Conservation (phyloP, 371 early-diverging fungal genomes). For the Mortierella sp. region DNA sequence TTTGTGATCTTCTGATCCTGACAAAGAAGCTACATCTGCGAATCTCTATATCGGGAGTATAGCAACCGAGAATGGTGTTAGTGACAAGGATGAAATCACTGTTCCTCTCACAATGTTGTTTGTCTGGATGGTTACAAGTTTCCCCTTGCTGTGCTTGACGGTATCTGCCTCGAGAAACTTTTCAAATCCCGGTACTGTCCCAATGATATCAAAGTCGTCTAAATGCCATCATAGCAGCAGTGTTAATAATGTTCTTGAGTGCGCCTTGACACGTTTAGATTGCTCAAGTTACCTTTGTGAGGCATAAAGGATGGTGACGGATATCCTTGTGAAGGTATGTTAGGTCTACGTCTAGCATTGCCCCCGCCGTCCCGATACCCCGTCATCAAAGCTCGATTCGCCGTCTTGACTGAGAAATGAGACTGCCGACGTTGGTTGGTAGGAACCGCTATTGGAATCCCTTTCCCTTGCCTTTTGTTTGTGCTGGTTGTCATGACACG, state of each 20-base stretch:
- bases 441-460: conserved; percentile 37
- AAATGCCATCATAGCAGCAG: background rate
- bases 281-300: conserved; percentile 19
- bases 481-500: conserved; percentile 5
- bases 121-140: conserved; percentile 12
- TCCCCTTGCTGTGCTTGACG: conserved; percentile 25
- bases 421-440: conserved; percentile 44
- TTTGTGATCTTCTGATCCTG: conserved; percentile 2
- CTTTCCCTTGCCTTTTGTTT: conserved; percentile 28
- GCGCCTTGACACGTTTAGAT: background rate
- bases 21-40: background rate
- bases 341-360: conserved; percentile 39
- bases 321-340: conserved; percentile 25
- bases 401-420: conserved; percentile 37
- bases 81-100: background rate
- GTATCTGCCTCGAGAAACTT: conserved; percentile 27
- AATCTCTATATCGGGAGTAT: conserved; percentile 6
- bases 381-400: conserved; percentile 44
- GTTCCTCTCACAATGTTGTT: background rate
- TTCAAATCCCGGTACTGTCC: conserved; percentile 47
- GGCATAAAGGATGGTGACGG: conserved; percentile 37
- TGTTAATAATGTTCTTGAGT: background rate
- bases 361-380: conserved; percentile 42
- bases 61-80: background rate
- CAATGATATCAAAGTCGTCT: conserved; percentile 48